Evolutionary conservation across 2,329 filamentous ascomycete species (phyloP).

Genomic region (Verticillium nubilum): DNA sequence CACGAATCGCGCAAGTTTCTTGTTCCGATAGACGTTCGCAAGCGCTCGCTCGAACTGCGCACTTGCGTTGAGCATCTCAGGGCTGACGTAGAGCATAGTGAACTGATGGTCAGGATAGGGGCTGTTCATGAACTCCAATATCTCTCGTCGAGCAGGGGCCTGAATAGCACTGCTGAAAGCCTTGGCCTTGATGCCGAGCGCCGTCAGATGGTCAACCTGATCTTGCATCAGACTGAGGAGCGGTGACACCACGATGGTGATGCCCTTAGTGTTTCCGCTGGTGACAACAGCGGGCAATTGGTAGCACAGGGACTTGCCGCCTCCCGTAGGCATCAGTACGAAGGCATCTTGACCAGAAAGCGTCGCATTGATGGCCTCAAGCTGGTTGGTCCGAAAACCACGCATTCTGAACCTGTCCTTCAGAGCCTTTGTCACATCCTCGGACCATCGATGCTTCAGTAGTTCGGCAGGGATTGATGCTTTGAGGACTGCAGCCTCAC

Average conservation of each 20-base stretch:
- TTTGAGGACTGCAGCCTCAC: conserved; percentile 21
- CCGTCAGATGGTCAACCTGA: conserved; percentile 78
- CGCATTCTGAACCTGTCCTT: conserved; percentile 78
- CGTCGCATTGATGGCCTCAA: conserved; percentile 94
- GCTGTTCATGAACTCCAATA: conserved; percentile 60
- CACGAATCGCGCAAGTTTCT: conserved; percentile 80
- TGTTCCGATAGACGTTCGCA: conserved; percentile 59
- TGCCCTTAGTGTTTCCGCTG: conserved; percentile 73
- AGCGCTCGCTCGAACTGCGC: conserved; percentile 61
- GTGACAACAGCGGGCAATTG: conserved; percentile 84
- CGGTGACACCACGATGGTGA: conserved; percentile 93
- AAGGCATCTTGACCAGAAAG: conserved; percentile 84
- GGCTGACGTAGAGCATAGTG: conserved; percentile 89
- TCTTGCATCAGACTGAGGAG: conserved; percentile 96
- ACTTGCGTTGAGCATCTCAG: conserved; percentile 92
- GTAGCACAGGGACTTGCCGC: conserved; percentile 95
- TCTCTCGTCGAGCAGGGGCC: conserved; percentile 54
- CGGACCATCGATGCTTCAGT: conserved; percentile 75
- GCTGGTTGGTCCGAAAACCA: conserved; percentile 84
- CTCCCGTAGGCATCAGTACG: conserved; percentile 95
- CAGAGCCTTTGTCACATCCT: conserved; percentile 74
- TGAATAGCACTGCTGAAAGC: conserved; percentile 75
- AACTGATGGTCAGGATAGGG: conserved; percentile 67
- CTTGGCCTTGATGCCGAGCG: conserved; percentile 71
- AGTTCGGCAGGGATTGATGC: conserved; percentile 40